Conservation (phyloP, 768 basidiomycete species). For the Tricholomella constricta region DNA sequence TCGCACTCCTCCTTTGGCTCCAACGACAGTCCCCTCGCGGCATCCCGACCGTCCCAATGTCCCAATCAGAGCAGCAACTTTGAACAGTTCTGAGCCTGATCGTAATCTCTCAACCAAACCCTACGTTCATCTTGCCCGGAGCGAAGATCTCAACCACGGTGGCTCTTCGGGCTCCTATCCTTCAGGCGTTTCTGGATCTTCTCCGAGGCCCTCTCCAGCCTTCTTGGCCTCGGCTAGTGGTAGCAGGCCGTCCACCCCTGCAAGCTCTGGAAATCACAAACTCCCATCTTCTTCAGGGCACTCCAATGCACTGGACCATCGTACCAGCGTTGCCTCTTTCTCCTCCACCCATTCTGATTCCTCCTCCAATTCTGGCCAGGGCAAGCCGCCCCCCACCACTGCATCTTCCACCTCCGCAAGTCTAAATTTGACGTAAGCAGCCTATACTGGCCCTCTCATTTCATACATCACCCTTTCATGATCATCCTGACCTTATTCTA, state of each 20-base stretch:
- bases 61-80: constrained; percentile 68
- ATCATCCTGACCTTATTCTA: constrained; percentile 29
- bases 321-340: constrained; percentile 48
- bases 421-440: constrained; percentile 60
- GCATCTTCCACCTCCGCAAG: constrained; percentile 59
- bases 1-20: constrained; percentile 36
- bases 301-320: constrained; percentile 49
- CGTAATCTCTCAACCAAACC: constrained; percentile 44
- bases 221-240: constrained; percentile 44
- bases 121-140: constrained; percentile 54
- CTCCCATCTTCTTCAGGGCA: constrained; percentile 57
- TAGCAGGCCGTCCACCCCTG: constrained; percentile 64
- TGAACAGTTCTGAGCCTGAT: constrained; percentile 56
- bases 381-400: constrained; percentile 51
- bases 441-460: constrained; percentile 3
- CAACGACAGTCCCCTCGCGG: constrained; percentile 33
- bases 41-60: constrained; percentile 53
- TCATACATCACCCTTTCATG: constrained; percentile 14
- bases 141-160: constrained; percentile 72
- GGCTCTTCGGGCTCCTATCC: constrained; percentile 28
- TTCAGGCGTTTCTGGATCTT: constrained; percentile 30
- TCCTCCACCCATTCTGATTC: constrained; percentile 59
- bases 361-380: constrained; percentile 39
- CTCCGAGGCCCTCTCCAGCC: constrained; percentile 46
- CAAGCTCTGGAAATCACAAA: constrained; percentile 46